A percentile compares a stretch with the other conserved stretches of the same genome.
Conservation (phyloP, 768 basidiomycete species). For the Mycena capillaripes region DNA sequence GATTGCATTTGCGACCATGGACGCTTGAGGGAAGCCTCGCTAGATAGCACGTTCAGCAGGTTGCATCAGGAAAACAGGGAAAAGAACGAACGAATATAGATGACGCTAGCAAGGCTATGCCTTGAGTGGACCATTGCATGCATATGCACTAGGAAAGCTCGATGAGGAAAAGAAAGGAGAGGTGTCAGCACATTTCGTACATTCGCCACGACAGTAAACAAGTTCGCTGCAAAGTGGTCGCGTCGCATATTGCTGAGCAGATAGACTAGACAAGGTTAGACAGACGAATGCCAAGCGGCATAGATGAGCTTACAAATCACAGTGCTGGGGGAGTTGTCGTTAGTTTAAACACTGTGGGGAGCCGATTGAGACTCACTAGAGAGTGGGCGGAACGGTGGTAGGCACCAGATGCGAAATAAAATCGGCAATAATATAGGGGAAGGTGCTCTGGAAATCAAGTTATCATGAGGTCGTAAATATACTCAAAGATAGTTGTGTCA, state of each 20-base stretch:
- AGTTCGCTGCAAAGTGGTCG: slow-evolving; percentile 50
- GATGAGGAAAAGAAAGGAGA: not conserved
- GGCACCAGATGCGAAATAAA: slow-evolving; percentile 53
- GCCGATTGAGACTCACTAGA: slow-evolving; percentile 25
- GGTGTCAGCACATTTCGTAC: slow-evolving; percentile 20
- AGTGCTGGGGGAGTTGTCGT: slow-evolving; percentile 14
- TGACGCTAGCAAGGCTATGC: slow-evolving; percentile 45
- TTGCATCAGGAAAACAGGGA: not conserved
- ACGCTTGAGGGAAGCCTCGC: slow-evolving; percentile 49
- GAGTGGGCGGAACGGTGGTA: slow-evolving; percentile 49
- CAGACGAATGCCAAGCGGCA: too few relatives aligned
- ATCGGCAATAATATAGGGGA: slow-evolving; percentile 54
- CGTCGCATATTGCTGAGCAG: slow-evolving; percentile 40
- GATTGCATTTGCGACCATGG: slow-evolving; percentile 46
- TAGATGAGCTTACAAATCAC: slow-evolving; percentile 27
- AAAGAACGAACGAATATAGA: slow-evolving; percentile 38
- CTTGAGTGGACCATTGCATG: slow-evolving; percentile 40
- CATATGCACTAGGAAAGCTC: slow-evolving; percentile 39
- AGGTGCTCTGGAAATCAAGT: slow-evolving; percentile 37
- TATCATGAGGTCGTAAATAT: not conserved
- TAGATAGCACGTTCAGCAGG: slow-evolving; percentile 4
- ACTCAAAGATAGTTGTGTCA: not conserved
- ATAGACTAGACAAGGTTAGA: slow-evolving; percentile 23
- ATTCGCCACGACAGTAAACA: slow-evolving; percentile 52
- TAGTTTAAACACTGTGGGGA: too few relatives aligned